phyloP scores from a whole-genome alignment of 2,329 filamentous ascomycete species.

The Intubia oerlemansii region DNA sequence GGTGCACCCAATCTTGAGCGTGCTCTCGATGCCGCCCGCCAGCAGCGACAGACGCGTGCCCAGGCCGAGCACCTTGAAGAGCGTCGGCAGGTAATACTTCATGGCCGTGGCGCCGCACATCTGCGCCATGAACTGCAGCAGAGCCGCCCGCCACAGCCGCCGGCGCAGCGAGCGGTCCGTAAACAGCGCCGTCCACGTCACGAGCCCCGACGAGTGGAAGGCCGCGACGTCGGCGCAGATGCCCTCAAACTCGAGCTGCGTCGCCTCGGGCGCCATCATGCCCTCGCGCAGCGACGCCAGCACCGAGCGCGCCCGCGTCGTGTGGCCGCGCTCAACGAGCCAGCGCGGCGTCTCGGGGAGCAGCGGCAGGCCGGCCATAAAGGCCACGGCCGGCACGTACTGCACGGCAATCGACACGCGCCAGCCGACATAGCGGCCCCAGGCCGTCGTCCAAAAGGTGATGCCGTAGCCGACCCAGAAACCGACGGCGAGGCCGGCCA shows the following conservation, averaged over 20 bases:
- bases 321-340: constrained; percentile 28
- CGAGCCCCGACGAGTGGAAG: constrained; percentile 15
- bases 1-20: constrained; percentile 32
- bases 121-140: constrained; percentile 37
- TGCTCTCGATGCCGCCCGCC: constrained; percentile 33
- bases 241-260: constrained; percentile 20
- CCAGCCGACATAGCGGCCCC: constrained; percentile 28
- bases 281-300: constrained; percentile 28
- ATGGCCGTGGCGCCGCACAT: constrained; percentile 38
- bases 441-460: constrained; percentile 25
- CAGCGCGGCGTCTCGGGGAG: constrained; percentile 36
- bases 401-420: constrained; percentile 27
- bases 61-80: constrained; percentile 28
- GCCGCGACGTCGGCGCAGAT: constrained; percentile 23
- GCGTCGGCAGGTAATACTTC: constrained; percentile 36
- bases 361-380: constrained; percentile 26
- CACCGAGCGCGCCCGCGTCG: constrained; percentile 19
- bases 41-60: constrained; percentile 24
- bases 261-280: constrained; percentile 15
- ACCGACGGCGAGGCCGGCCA: constrained; percentile 28
- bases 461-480: constrained; percentile 36
- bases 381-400: constrained; percentile 26
- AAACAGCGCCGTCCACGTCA: constrained; percentile 27
- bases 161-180: constrained; percentile 23
- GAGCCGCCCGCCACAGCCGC: constrained; percentile 31